phyloP scores from a whole-genome alignment of 352 stramenopile species.

The Albugo laibachii region DNA sequence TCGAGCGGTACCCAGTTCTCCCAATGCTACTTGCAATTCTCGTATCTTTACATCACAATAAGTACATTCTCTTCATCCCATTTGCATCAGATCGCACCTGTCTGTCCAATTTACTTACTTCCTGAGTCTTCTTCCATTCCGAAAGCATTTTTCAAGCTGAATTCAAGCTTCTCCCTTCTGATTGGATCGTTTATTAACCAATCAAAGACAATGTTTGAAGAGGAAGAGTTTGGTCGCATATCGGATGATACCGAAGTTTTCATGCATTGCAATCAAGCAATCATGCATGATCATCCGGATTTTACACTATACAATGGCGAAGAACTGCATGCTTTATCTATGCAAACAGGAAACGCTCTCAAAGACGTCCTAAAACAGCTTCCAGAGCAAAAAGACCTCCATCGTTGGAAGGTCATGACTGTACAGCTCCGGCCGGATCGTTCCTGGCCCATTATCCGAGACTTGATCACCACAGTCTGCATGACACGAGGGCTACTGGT shows the following conservation, averaged over 20 bases:
- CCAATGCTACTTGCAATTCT: conserved; percentile 49
- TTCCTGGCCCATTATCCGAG: conserved; percentile 53
- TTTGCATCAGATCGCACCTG: background rate
- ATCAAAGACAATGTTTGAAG: too few relatives aligned
- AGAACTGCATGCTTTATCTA: conserved; percentile 11
- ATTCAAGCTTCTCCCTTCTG: too few relatives aligned
- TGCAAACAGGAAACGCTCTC: conserved; percentile 2
- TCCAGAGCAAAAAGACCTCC: conserved; percentile 37
- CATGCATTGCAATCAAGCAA: conserved; percentile 4
- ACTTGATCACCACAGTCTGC: conserved; percentile 56
- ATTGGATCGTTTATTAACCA: too few relatives aligned
- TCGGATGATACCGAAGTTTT: too few relatives aligned
- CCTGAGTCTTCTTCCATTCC: too few relatives aligned
- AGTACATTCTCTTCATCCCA: background rate
- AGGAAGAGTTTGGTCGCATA: too few relatives aligned
- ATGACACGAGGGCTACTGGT: conserved; percentile 55
- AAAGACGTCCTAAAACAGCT: conserved; percentile 13
- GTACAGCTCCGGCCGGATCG: conserved; percentile 49
- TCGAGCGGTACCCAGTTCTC: conserved; percentile 42
- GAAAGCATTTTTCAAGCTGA: too few relatives aligned
- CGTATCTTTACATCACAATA: conserved; percentile 27
- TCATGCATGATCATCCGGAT: conserved; percentile 46
- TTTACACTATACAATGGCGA: conserved; percentile 28
- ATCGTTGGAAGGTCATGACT: conserved; percentile 44
- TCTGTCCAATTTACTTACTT: background rate